Conservation (phyloP, 441 rosid species). For the Raphanus hybrid region DNA sequence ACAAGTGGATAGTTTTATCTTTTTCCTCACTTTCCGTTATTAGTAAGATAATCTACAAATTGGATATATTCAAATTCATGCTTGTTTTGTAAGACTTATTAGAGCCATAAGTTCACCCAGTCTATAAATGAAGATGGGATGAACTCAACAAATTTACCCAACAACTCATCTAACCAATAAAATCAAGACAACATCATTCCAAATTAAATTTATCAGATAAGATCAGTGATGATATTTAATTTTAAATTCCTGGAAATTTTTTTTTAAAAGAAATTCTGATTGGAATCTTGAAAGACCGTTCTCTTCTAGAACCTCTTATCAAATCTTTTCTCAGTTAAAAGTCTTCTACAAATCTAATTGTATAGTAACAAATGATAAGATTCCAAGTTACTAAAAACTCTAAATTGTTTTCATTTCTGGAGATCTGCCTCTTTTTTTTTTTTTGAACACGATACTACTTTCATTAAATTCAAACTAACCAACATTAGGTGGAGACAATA, state of each 20-base stretch:
- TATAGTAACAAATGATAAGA: not conserved
- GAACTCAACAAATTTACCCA: not conserved
- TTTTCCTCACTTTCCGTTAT: not conserved
- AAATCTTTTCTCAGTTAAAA: not conserved
- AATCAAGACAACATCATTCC: not conserved
- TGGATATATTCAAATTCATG: not conserved
- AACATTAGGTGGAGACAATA: too few species aligned
- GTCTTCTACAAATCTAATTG: not conserved
- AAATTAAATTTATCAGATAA: not conserved
- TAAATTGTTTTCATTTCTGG: not conserved
- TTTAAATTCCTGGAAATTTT: not conserved
- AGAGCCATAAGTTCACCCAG: not conserved
- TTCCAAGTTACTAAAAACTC: not conserved
- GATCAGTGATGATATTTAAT: not conserved
- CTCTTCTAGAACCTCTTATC: too few species aligned
- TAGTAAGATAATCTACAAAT: not conserved
- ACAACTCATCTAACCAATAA: not conserved
- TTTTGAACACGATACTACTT: too few species aligned
- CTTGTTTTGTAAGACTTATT: too few species aligned
- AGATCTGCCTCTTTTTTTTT: not conserved
- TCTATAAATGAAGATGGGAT: not conserved
- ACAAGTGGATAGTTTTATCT: not conserved
- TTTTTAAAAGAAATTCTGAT: too few species aligned
- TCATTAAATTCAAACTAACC: too few species aligned
- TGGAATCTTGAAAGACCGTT: too few species aligned